A percentile compares a stretch with the other conserved stretches of the same genome.
These are phyloP conservation scores for Cyberlindnera nakhonratchasimensis DNA, from an alignment of 805 yeast genomes.

Conservation along the genomic window DNA sequence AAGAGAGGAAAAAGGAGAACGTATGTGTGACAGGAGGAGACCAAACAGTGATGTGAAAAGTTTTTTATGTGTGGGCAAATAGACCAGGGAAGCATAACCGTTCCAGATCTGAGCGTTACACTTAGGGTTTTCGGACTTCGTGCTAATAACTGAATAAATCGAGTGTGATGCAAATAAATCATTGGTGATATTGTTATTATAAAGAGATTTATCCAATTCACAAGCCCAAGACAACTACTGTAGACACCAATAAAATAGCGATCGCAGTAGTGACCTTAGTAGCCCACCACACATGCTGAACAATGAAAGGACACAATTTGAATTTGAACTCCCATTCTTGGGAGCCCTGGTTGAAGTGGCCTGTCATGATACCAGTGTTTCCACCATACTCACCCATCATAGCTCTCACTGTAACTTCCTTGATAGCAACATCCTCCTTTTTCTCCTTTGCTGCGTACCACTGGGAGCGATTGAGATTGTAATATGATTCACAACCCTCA, in stretches of 20 bases:
- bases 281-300: conserved; percentile 97
- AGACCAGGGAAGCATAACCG: conserved; percentile 1
- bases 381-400: conserved; percentile 98
- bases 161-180: too few species aligned
- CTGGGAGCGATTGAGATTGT: conserved; percentile 41
- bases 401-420: conserved; percentile 82
- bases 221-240: conserved; percentile 19
- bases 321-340: conserved; percentile 64
- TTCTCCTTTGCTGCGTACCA: conserved; percentile 59
- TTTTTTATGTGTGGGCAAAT: background rate
- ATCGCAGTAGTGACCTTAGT: conserved; percentile 53
- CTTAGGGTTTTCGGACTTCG: background rate
- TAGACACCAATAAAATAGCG: conserved; percentile 38
- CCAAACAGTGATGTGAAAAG: conserved; percentile 1
- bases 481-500: conserved; percentile 80
- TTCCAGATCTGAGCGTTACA: background rate
- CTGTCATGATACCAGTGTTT: conserved; percentile 80
- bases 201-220: too few species aligned
- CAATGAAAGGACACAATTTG: conserved; percentile 71
- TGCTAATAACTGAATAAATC: too few species aligned
- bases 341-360: conserved; percentile 46
- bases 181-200: too few species aligned
- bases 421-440: conserved; percentile 38
- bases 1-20: conserved; percentile 11
- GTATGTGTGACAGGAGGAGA: background rate